Conservation (phyloP, 352 stramenopile genomes). For the Peronospora farinosa region DNA sequence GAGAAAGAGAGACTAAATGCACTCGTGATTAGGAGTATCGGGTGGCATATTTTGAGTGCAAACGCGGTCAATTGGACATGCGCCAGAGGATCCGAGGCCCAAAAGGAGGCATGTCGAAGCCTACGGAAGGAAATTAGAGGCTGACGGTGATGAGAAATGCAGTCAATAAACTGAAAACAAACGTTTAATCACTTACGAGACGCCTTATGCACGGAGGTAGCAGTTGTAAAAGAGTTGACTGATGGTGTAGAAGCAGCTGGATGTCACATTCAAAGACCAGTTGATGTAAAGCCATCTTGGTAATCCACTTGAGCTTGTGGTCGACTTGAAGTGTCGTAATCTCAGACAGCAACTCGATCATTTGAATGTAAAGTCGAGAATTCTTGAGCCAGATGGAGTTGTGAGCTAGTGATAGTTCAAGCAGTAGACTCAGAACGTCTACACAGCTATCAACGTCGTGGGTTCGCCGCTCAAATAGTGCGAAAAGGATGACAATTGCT, state of each 20-base stretch:
- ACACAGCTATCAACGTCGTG: conserved; percentile 26
- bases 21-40: conserved; percentile 48
- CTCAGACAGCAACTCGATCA: conserved; percentile 24
- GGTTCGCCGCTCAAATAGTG: conserved; percentile 20
- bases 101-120: conserved; percentile 63
- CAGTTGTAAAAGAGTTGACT: conserved; percentile 7
- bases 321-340: conserved; percentile 21
- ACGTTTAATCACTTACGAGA: conserved; percentile 6
- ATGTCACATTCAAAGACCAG: conserved; percentile 43
- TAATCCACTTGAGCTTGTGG: conserved; percentile 24
- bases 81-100: conserved; percentile 71
- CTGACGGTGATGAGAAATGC: neutral
- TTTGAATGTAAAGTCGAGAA: conserved; percentile 17
- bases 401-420: conserved; percentile 12
- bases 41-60: conserved; percentile 82
- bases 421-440: conserved; percentile 20
- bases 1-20: conserved; percentile 3
- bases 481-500: conserved; percentile 21
- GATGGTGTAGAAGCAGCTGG: conserved; percentile 10
- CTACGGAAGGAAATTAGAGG: conserved; percentile 22
- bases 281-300: conserved; percentile 33
- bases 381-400: conserved; percentile 20
- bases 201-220: conserved; percentile 14
- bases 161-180: neutral
- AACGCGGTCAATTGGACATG: conserved; percentile 79